phyloP scores from a whole-genome alignment of 2,329 filamentous ascomycete genomes.

The Fusarium sp. region DNA sequence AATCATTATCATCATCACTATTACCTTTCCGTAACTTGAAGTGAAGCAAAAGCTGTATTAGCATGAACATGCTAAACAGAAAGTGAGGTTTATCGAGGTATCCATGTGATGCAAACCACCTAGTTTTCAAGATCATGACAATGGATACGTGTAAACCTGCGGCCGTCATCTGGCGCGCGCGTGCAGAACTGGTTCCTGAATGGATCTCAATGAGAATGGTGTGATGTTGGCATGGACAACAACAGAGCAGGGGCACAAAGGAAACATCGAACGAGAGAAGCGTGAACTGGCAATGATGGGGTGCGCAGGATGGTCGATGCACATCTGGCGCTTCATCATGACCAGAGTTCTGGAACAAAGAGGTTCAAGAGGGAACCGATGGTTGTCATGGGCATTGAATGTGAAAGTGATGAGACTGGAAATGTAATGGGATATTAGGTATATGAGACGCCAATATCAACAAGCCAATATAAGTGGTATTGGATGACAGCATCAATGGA shows the following conservation, averaged over 20 bases:
- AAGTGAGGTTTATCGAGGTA: background rate
- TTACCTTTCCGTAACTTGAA: background rate
- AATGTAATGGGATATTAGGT: background rate
- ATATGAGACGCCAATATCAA: background rate
- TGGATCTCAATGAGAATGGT: background rate
- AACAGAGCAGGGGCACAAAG: background rate
- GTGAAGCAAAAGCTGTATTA: background rate
- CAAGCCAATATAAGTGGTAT: background rate
- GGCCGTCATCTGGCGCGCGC: background rate
- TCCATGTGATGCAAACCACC: background rate
- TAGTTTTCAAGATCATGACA: background rate
- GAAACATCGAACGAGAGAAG: background rate
- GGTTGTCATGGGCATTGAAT: background rate
- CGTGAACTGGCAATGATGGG: background rate
- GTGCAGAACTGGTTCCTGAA: background rate
- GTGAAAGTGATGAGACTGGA: background rate
- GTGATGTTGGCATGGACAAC: background rate
- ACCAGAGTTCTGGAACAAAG: background rate
- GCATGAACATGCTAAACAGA: background rate
- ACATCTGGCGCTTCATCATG: background rate
- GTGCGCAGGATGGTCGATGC: background rate
- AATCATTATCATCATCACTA: background rate
- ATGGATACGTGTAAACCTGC: background rate
- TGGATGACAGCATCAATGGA: background rate
- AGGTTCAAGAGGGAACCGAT: background rate